Base-by-base conservation (phyloP, 371 early-diverging fungal species). In the Fennellomyces sp. region DNA sequence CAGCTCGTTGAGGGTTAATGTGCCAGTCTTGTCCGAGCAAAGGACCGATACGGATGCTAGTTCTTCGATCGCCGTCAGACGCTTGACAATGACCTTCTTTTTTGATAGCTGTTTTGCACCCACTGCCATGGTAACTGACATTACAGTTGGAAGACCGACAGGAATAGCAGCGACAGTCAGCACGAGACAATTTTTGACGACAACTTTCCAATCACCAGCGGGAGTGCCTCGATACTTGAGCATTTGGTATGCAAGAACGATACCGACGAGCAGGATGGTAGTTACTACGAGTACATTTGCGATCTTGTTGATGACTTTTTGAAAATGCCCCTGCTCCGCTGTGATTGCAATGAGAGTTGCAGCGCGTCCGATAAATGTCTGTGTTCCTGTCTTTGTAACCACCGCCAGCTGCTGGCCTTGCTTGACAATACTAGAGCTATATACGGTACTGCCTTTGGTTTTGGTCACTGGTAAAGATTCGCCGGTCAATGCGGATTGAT, bases 21-120 rank as follows among this genome's bases (percentile, higher is more conserved):
- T 98, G 29, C 98, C 98, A 1, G 98, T 98, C 82, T 91, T 97
- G 81, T 97, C 98, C 2, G 94, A 93, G 78, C 96, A 97, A 47
- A 97, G 88, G 35, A 94, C 88, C 15, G 93, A 92, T 21, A 94
- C 94, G 2, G 96, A 94, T 0, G 97, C 96, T 70, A 97, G 83
- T 62, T 94, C 95, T 74, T 98, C 98, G 13, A 96, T 93, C 21
- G 95, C 95, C 5, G 94, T 90, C 19, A 97, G 78, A 57, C 95
- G 88, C 73, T 95, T 94, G 60, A 97, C 94, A 77, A 98, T 95
- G 36, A 96, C 97, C 73, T 94, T 74, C 72, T 93, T 91, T 27
- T 86, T 82, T 5, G 98, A 94, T 51, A 98, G 83, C 64, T 93
- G 86, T 57, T 88, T 84, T 27, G 97, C 94, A 47, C 97, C 97